Evolutionary conservation across 2,329 filamentous ascomycete species (phyloP), one percentile per base, ranked within the genome.

Genomic region (Ophiosphaerella herpotricha): DNA sequence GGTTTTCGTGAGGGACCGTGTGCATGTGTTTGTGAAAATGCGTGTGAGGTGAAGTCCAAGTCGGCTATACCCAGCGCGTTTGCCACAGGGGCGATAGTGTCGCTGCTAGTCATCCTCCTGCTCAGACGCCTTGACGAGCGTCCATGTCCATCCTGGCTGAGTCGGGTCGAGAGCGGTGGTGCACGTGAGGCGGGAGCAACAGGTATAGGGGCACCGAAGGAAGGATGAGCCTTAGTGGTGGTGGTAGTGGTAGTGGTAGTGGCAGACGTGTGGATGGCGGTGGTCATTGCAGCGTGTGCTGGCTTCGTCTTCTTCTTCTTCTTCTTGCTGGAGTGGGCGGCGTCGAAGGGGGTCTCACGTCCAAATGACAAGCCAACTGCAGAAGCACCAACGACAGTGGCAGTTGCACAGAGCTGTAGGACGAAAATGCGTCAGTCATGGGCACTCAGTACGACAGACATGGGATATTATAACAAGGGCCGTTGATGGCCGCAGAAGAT

Each of bases 361-460:
- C 80, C 82, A 63, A 85, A 76, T 48, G 81, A 80, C 58, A 83
- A 76, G 54, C 84, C 84, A 50, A 83, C 76, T 48, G 81, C 78
- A 58, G 83, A 84, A 58, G 84, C 78, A 69, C 82, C 82, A 73
- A 85, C 76, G 66, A 73, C 68, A 63, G 82, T 84, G 76, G 82
- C 82, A 70, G 83, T 75, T 65, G 84, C 84, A 82, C 82, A 85
- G 63, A 86, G 79, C 83, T 85, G 69, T 70, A 60, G 65, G 56
- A 68, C 64, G 57, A 61, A 39, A 58, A 59, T 65, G 62, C 60
- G 70, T 74, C 68, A 74, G 71, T 70, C 59, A 70, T 63, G 55
- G 18, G 61, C 59, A 54, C 48, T 51, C 55, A 54, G 63, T 67
- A 55, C 54, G 51, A 68, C 64, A 50, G 41, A 29, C 51, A 57